Base-by-base conservation (phyloP, 2,329 filamentous ascomycete species). In the Tolypocladium nubicola region DNA sequence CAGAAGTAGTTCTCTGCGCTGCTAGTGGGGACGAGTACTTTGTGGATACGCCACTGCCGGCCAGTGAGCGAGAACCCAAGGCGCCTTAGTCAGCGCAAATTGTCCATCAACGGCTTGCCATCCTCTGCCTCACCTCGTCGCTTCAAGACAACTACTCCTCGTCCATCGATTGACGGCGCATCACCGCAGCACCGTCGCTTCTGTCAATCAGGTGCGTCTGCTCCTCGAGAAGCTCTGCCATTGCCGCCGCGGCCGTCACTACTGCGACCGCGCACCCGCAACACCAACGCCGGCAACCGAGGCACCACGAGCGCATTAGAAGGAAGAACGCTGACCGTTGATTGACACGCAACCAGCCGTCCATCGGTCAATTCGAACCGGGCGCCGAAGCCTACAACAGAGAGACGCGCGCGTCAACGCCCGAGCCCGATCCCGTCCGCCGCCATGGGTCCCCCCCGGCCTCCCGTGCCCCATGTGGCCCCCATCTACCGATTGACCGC, bases 401-500 rank as follows among this genome's bases (percentile, higher is more conserved):
- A 30, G 13, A 47, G 43, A 47, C 41, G 41, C 21, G 41, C 41
- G 21, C 41, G 41, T 26, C 41, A 8, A 13, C 43, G 8, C 14
- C 19, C 47, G 47, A 52, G 3, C 47, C 47, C 19, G 47, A 52
- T 49, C 38, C 13, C 19, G 53, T 35, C 33, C 10, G 63, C 66
- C 59, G 64, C 65, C 58, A 70, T 68, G 63, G 70, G 70, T 13
- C 70, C 70, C 43, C 71, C 70, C 16, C 74, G 71, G 63, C 72
- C 73, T 55, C 74, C 74, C 1, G 67, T 74, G 65, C 76, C 79
- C 62, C 78, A 79, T 63, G 79, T 80, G 61, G 75, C 76, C 43
- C 72, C 73, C 54, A 70, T 96, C 63, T 96, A 97, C 79, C 85
- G 90, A 71, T 88, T 93, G 73, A 83, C 86, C 58, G 93, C 89